A percentile compares a stretch with the other conserved stretches of the same genome.
Conservation (phyloP, 495 filamentous ascomycete genomes). For the Talaromyces borbonicus region DNA sequence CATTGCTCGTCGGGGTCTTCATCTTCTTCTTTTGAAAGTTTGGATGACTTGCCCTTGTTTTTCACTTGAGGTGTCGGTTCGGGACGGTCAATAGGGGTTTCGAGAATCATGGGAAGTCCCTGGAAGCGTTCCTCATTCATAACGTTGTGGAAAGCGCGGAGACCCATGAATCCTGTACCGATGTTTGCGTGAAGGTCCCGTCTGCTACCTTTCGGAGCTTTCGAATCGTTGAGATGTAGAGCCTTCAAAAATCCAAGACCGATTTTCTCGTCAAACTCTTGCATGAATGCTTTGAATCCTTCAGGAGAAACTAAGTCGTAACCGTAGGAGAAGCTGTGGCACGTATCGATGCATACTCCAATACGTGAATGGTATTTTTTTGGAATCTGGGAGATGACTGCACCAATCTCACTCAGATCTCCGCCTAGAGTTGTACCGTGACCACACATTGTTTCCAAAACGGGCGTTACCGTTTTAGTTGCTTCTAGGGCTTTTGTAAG, state of each 20-base stretch:
- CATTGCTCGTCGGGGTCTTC: slow-evolving; percentile 17
- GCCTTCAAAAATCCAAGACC: slow-evolving; percentile 73
- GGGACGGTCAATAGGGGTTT: slow-evolving; percentile 78
- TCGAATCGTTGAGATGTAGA: slow-evolving; percentile 88
- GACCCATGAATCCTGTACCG: slow-evolving; percentile 80
- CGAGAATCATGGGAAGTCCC: slow-evolving; percentile 80
- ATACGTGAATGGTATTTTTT: slow-evolving; percentile 70
- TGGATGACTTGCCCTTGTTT: background rate
- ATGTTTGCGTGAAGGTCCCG: slow-evolving; percentile 91
- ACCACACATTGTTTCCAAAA: slow-evolving; percentile 94
- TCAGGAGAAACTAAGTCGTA: slow-evolving; percentile 75
- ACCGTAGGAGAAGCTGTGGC: slow-evolving; percentile 87
- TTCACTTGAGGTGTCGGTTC: slow-evolving; percentile 31
- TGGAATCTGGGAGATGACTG: slow-evolving; percentile 64
- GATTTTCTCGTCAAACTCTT: slow-evolving; percentile 68
- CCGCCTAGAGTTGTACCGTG: slow-evolving; percentile 79
- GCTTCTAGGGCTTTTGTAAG: slow-evolving; percentile 71
- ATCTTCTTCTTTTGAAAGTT: slow-evolving; percentile 9
- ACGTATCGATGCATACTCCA: slow-evolving; percentile 93
- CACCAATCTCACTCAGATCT: slow-evolving; percentile 72
- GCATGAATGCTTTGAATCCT: slow-evolving; percentile 62
- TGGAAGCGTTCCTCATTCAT: slow-evolving; percentile 75
- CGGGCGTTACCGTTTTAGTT: slow-evolving; percentile 64
- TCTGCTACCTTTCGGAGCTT: slow-evolving; percentile 67
- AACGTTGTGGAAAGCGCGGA: slow-evolving; percentile 82